A percentile compares a stretch with the other conserved stretches of the same genome.
Evolutionary conservation across 257 asterid species (phyloP).

Genomic region (Cynanchum wilfordii): DNA sequence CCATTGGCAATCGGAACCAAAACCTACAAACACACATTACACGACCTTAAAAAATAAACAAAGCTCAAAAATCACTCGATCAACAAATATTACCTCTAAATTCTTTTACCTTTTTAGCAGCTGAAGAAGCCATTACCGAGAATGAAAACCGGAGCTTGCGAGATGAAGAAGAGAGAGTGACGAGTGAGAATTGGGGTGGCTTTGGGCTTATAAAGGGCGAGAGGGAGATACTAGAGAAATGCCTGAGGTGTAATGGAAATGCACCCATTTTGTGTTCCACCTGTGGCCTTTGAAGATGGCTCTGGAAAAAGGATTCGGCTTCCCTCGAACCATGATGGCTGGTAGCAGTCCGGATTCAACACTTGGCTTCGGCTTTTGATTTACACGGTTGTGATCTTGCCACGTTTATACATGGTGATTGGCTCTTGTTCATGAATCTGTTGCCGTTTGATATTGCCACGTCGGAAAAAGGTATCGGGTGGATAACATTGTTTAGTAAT

Average conservation of each 20-base stretch:
- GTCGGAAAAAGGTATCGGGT: background rate
- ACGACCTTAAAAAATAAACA: background rate
- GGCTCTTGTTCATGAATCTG: background rate
- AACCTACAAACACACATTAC: slow-evolving; percentile 40
- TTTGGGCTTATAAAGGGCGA: slow-evolving; percentile 15
- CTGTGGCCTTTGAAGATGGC: slow-evolving; percentile 1
- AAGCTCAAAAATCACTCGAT: background rate
- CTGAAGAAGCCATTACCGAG: slow-evolving; percentile 66
- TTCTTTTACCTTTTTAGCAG: slow-evolving; percentile 35
- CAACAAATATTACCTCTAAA: background rate
- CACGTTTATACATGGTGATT: background rate
- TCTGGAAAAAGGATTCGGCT: slow-evolving; percentile 1
- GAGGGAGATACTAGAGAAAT: slow-evolving; percentile 34
- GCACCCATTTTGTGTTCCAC: slow-evolving; percentile 9
- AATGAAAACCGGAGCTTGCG: slow-evolving; percentile 33
- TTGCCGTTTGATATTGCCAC: background rate
- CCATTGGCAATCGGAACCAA: slow-evolving; percentile 98
- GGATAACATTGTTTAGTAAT: background rate
- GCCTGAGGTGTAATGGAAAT: slow-evolving; percentile 22
- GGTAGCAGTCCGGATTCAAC: background rate
- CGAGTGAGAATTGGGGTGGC: slow-evolving; percentile 17
- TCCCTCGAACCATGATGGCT: background rate
- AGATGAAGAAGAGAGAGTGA: slow-evolving; percentile 15
- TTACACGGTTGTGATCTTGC: background rate
- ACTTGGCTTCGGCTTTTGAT: background rate